Percentiles rank a stretch among this genome's conserved stretches.
These are phyloP conservation scores for Evernia prunastri DNA, from an alignment of 495 filamentous ascomycete genomes.

Conservation along the genomic window DNA sequence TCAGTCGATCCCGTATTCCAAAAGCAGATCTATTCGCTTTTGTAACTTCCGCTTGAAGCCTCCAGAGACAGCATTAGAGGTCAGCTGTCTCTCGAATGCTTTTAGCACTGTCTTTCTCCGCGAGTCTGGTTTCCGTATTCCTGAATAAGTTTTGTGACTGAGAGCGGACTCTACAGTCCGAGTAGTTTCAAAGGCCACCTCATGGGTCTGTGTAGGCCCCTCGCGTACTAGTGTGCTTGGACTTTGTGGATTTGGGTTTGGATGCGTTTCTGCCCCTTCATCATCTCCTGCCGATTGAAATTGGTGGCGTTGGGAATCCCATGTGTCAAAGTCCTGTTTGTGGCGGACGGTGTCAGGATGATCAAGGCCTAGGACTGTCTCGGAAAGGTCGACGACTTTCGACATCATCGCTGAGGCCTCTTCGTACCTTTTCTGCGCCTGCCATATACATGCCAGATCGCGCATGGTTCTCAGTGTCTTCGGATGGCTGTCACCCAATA, in stretches of 20 bases:
- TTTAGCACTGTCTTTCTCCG: neutral
- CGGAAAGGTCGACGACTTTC: neutral
- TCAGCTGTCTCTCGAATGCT: neutral
- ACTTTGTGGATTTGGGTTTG: neutral
- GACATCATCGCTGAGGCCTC: neutral
- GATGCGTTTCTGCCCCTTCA: neutral
- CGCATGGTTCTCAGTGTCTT: neutral
- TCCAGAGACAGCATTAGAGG: neutral
- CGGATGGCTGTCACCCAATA: neutral
- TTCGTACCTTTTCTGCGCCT: neutral
- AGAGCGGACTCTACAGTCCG: neutral
- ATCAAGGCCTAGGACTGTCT: neutral
- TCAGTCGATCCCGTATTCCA: conserved; percentile 1
- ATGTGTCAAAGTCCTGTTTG: neutral
- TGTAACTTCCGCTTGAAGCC: neutral
- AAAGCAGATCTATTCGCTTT: neutral
- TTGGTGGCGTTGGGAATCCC: neutral
- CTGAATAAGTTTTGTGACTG: neutral
- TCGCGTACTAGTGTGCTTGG: neutral
- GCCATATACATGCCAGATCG: neutral
- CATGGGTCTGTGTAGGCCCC: neutral
- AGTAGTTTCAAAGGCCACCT: neutral
- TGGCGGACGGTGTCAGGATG: neutral
- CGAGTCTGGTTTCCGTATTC: neutral
- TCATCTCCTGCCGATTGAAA: neutral